Evolutionary conservation across 2,329 filamentous ascomycete species (phyloP).

Genomic region (Trichophaea hybrida): DNA sequence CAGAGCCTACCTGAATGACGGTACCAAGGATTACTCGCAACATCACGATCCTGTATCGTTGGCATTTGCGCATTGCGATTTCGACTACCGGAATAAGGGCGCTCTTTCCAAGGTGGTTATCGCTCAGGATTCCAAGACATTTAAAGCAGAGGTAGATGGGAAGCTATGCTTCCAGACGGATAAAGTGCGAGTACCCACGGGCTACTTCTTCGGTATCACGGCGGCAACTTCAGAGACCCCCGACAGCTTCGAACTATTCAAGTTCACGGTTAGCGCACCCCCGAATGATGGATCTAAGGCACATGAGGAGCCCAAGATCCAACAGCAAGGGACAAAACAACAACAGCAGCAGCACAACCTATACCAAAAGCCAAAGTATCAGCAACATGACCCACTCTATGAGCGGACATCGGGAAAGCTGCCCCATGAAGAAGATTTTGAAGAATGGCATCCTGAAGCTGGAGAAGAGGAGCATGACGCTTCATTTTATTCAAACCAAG

Average conservation of each 20-base stretch:
- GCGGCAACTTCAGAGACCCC: slow-evolving; percentile 81
- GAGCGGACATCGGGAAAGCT: slow-evolving; percentile 30
- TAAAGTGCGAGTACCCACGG: slow-evolving; percentile 59
- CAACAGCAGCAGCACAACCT: slow-evolving; percentile 28
- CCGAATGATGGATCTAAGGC: slow-evolving; percentile 35
- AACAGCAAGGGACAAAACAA: slow-evolving; percentile 23
- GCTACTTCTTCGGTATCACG: slow-evolving; percentile 75
- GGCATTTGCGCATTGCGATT: slow-evolving; percentile 85
- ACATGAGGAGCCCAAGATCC: slow-evolving; percentile 22
- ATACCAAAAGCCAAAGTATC: slow-evolving; percentile 8
- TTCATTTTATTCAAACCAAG: slow-evolving; percentile 32
- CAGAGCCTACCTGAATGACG: slow-evolving; percentile 88
- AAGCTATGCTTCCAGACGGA: slow-evolving; percentile 68
- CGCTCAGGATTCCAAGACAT: slow-evolving; percentile 47
- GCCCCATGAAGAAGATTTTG: slow-evolving; percentile 33
- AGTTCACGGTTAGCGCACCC: slow-evolving; percentile 51
- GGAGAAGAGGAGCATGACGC: slow-evolving; percentile 34
- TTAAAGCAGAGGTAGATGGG: slow-evolving; percentile 71
- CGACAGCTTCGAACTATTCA: slow-evolving; percentile 89
- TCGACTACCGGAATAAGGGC: slow-evolving; percentile 81
- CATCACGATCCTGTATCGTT: slow-evolving; percentile 67
- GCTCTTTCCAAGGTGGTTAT: slow-evolving; percentile 67
- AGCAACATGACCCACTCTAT: slow-evolving; percentile 29
- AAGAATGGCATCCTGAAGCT: slow-evolving; percentile 29
- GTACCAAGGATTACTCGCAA: slow-evolving; percentile 59